Evolutionary conservation across 2,329 filamentous ascomycete genomes (phyloP), one percentile per base, ranked within the genome.

Genomic region (Fusarium odoratissimum): DNA sequence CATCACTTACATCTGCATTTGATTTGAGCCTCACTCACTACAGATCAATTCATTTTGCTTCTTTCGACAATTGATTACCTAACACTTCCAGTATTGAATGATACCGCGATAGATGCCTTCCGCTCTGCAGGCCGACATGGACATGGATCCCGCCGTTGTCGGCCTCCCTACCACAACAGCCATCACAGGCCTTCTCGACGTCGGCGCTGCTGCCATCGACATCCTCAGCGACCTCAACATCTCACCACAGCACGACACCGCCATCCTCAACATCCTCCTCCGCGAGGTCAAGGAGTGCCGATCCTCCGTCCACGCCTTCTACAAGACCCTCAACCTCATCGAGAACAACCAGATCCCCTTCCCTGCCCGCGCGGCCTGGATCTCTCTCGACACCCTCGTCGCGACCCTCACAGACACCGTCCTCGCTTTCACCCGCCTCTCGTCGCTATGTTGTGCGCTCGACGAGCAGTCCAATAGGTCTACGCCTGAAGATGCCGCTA

Each of bases 221-320:
- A 75, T 75, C 17, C 77, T 83, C 62, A 77, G 75, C 74, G 80
- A 82, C 58, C 77, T 82, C 66, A 81, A 80, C 67, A 74, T 76
- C 56, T 72, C 78, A 10, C 76, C 80, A 3, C 74, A 74, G 63
- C 61, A 72, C 64, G 70, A 71, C 60, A 79, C 79, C 23, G 67
- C 73, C 11, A 48, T 77, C 33, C 69, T 81, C 64, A 78, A 77
- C 70, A 73, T 77, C 49, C 79, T 80, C 17, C 75, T 82, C 10
- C 79, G 80, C 49, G 80, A 82, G 66, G 69, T 82, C 41, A 82
- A 82, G 55, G 81, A 83, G 67, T 81, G 80, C 41, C 80, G 81
- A 38, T 83, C 81, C 16, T 81, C 81, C 2, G 75, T 82, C 23
- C 79, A 82, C 71, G 76, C 82, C 42, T 75, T 83, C 41, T 79